Evolutionary conservation across 2,329 filamentous ascomycete genomes (phyloP), one percentile per base, ranked within the genome.

Genomic region (Byssothecium circinans): DNA sequence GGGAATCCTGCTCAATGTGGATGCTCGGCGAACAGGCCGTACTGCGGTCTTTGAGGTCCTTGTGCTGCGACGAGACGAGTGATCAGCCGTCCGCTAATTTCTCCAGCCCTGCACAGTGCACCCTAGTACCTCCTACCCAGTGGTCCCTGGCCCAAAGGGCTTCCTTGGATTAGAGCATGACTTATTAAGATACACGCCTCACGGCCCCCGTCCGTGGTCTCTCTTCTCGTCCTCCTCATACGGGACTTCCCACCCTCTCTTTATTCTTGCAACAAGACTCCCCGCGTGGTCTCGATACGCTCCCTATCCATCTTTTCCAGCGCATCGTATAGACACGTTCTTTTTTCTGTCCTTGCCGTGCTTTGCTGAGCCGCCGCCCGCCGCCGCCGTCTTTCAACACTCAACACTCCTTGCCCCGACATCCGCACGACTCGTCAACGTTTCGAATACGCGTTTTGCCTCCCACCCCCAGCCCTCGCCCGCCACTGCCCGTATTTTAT

Each of bases 31-130:
- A n/a, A 32, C 29, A 32, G 29, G 29, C 7, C 29, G 29, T n/a
- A n/a, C 7, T 32, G 12, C 10, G 29, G 29, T 32, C 29, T 25
- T 25, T 25, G 23, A 25, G 6, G 23, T 5, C 6, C 23, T 10
- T 25, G 5, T 25, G 23, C 23, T 10, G 10, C 33, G 2, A 4
- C 7, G 11, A 35, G 8, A n/a, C 15, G n/a, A 14, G 3, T n/a
- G 20, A 43, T 47, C 32, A 33, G 36, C 40, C 27, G 29, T 40
- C 45, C 35, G 40, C 34, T 40, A 48, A 48, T 43, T 43, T 33
- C 41, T 43, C 33, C 38, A 32, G 45, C 22, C 17, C 39, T 22
- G 29, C 43, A 25, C 22, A 18, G 15, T 30, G 15, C 20, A 17
- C 41, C 33, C 30, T 45, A 35, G 30, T 19, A 27, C 25, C 25